Conservation (phyloP, 73 alveolate genomes). For the Symbiodinium natans region DNA sequence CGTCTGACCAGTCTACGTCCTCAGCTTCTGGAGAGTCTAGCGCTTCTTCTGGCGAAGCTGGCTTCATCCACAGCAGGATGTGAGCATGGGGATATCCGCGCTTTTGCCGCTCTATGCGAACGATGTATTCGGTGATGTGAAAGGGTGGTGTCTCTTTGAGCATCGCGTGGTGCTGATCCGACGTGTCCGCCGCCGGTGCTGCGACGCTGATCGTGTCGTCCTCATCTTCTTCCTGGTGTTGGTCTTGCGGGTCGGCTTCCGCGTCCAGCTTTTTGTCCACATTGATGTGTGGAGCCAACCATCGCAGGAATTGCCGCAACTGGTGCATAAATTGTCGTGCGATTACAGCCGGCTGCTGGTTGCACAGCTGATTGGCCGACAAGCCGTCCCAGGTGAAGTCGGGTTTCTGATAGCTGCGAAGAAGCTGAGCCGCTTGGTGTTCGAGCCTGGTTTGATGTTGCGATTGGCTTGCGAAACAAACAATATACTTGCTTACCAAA, state of each 20-base stretch:
- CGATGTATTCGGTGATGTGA: neutral
- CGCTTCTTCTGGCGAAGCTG: neutral
- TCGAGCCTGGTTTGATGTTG: neutral
- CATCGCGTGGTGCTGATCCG: neutral
- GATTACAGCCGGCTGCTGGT: neutral
- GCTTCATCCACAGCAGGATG: neutral
- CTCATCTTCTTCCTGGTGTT: neutral
- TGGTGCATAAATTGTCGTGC: neutral
- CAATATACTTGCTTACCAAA: no score
- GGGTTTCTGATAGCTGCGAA: neutral
- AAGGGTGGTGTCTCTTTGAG: neutral
- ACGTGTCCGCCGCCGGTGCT: neutral
- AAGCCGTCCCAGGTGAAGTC: neutral
- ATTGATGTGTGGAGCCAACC: neutral
- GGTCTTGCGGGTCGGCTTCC: neutral
- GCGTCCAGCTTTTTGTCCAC: neutral
- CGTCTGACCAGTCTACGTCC: neutral
- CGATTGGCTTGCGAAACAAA: no score
- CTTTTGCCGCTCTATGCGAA: constrained; percentile 1
- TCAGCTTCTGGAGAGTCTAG: neutral
- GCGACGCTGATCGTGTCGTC: neutral
- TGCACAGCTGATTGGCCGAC: neutral
- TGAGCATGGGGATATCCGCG: neutral
- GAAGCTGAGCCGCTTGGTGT: neutral
- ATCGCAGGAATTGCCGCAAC: neutral